Evolutionary conservation across 352 stramenopile genomes (phyloP), one percentile per base, ranked within the genome.

Genomic region (Pythium aristosporum): DNA sequence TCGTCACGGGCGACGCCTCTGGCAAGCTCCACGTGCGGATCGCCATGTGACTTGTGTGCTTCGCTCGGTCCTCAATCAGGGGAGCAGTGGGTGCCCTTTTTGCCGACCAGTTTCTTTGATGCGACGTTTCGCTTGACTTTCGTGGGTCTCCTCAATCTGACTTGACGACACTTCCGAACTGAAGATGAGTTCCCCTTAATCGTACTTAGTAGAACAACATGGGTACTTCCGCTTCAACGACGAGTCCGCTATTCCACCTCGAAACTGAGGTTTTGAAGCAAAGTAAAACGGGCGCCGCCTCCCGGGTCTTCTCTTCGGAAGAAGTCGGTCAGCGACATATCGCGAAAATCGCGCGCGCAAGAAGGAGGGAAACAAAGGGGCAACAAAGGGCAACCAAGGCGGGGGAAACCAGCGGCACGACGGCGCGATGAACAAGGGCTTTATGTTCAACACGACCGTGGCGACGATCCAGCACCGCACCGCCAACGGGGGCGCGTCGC

Each of bases 1-100:
- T 70, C n/a, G 57, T 61, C n/a, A 70, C 57, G 15, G 64, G 64
- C 32, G 64, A 70, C 36, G 57, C 50, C 18, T 58, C 41, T n/a
- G 64, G 64, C 15, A 66, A 65, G 41, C 32, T 70, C 25, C 57
- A 66, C 20, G 49, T 70, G 20, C 55, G 63, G 30, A 10, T 64
- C 20, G 51, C 57, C 9, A 25, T 51, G 10, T 60, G 36, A 44
- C 18, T 18, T 46, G 39, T 46, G 39, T 18, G 15, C 2, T 16
- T 42, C 2, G 3, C 37, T 42, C 3, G 25, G 25, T 30, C 25
- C 25, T 30, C 3, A 30, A 10, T 10, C 39, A 15, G 16, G 16
- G 18, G 1, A 16, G 23, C 21, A 23, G 55, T 64, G 57, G 21
- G 32, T 49, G 16, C 23, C 39, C 52, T 21, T n/a, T 32, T 62